These are phyloP conservation scores for Xerocomus potaroensis DNA, from an alignment of 768 basidiomycete genomes.

Conservation along the genomic window DNA sequence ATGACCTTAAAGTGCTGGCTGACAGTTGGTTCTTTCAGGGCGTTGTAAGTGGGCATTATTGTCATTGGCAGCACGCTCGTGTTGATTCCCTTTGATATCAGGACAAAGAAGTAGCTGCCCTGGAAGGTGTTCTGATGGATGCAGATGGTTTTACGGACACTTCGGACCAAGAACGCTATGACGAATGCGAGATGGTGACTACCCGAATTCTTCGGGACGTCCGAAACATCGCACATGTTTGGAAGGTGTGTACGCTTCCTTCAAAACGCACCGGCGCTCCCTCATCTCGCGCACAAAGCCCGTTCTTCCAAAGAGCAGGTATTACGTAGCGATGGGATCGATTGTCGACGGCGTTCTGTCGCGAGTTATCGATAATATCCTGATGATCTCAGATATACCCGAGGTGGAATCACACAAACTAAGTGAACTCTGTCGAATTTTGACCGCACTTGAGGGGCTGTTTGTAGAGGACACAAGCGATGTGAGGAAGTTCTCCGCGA, in stretches of 20 bases:
- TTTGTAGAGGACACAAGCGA: slow-evolving; percentile 66
- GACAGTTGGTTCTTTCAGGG: slow-evolving; percentile 70
- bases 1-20: slow-evolving; percentile 49
- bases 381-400: slow-evolving; percentile 80
- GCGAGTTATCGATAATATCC: slow-evolving; percentile 65
- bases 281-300: slow-evolving; percentile 38
- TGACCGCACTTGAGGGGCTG: slow-evolving; percentile 75
- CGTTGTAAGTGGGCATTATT: slow-evolving; percentile 46
- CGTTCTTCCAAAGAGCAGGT: slow-evolving; percentile 65
- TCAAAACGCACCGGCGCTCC: background rate
- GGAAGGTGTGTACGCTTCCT: slow-evolving; percentile 58
- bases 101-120: slow-evolving; percentile 20
- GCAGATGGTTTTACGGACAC: slow-evolving; percentile 68
- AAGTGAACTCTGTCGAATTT: slow-evolving; percentile 75
- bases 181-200: slow-evolving; percentile 70
- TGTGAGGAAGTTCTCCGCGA: slow-evolving; percentile 33
- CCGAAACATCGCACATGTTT: slow-evolving; percentile 54
- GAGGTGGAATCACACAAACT: slow-evolving; percentile 81
- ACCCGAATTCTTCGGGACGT: slow-evolving; percentile 60
- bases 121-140: slow-evolving; percentile 44
- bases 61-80: background rate
- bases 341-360: slow-evolving; percentile 65
- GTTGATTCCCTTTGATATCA: slow-evolving; percentile 3
- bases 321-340: slow-evolving; percentile 66
- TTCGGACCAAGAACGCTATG: slow-evolving; percentile 67